These are phyloP conservation scores for Acacia melanoxylon DNA, from an alignment of 306 rosid species.

Conservation along the genomic window DNA sequence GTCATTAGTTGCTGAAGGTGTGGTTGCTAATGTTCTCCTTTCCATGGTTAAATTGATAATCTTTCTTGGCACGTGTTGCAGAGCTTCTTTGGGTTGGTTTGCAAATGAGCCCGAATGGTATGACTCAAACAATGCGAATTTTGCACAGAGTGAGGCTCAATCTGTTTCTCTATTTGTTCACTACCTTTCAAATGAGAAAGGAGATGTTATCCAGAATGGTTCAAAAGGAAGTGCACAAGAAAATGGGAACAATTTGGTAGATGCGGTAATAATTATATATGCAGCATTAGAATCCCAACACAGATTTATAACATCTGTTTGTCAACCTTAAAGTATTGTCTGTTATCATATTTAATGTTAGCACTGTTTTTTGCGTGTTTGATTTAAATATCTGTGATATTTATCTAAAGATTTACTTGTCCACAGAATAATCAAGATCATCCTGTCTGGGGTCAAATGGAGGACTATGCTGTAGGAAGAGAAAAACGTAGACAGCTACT, in stretches of 20 bases:
- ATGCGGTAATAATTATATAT: constrained; percentile 58
- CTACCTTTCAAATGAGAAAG: constrained; percentile 72
- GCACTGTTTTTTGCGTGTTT: constrained; percentile 20
- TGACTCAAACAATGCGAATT: constrained; percentile 71
- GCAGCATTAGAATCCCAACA: constrained; percentile 24
- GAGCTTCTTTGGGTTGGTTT: constrained; percentile 97
- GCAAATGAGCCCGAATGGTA: constrained; percentile 84
- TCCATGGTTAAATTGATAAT: constrained; percentile 35
- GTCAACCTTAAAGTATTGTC: constrained; percentile 16
- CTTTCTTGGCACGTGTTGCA: constrained; percentile 44
- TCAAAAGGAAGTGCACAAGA: constrained; percentile 74
- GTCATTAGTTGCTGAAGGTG: constrained; percentile 14
- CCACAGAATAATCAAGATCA: constrained; percentile 71
- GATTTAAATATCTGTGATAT: constrained; percentile 24
- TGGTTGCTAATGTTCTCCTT: constrained; percentile 19
- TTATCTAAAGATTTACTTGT: constrained; percentile 33
- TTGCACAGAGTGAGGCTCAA: constrained; percentile 91
- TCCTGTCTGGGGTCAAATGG: constrained; percentile 98
- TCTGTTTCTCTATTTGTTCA: constrained; percentile 84
- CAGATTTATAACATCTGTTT: constrained; percentile 16
- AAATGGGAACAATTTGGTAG: constrained; percentile 61
- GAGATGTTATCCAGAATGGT: constrained; percentile 58
- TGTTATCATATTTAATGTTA: constrained; percentile 3
- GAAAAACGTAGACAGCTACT: constrained; percentile 88
- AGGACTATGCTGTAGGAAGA: constrained; percentile 77